Evolutionary conservation across 2,329 filamentous ascomycete genomes (phyloP), one percentile per base, ranked within the genome.

Genomic region (Dothistroma septosporum): DNA sequence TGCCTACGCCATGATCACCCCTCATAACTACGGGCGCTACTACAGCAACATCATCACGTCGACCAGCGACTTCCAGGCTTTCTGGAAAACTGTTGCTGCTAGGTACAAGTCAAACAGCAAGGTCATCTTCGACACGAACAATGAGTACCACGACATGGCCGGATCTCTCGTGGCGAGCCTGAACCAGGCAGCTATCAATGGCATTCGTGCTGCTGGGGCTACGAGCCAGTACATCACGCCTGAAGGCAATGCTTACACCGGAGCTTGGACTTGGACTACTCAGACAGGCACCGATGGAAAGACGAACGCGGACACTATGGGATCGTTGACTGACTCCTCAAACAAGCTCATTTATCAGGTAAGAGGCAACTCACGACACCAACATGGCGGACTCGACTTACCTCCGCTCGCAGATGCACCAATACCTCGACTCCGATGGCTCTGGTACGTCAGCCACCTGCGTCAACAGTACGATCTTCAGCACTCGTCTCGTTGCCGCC

Each of bases 371-470:
- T 28, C 24, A 28, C 24, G 24, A 28, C 24, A 28, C 24, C 2
- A 28, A 28, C 24, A 28, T 2, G 3, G 24, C 24, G 24, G 6
- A 28, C 6, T 28, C 24, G 24, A 28, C 24, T 28, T 2, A 28
- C 24, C 24, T 28, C 2, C 6, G 24, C 24, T 28, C 24, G 24
- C 24, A 28, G 68, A 85, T 85, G 83, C 83, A 86, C 70, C 83
- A 85, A 73, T 86, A 85, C 67, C 82, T 85, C 44, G 83, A 86
- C 73, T 74, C 73, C 0, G 83, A 85, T 61, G 79, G 81, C 57
- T 81, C 78, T 1, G 83, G 83, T 9, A 84, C 82, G 0, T 75
- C 74, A 1, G 74, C 72, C 2, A 73, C 74, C 28, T 86, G 83
- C 68, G 81, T 84, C 19, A 78, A 71, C 61, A 63, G 72, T 5